A percentile compares a stretch with the other conserved stretches of the same genome.
phyloP scores from a whole-genome alignment of 345 rosid species.

The Syzygium jambos region DNA sequence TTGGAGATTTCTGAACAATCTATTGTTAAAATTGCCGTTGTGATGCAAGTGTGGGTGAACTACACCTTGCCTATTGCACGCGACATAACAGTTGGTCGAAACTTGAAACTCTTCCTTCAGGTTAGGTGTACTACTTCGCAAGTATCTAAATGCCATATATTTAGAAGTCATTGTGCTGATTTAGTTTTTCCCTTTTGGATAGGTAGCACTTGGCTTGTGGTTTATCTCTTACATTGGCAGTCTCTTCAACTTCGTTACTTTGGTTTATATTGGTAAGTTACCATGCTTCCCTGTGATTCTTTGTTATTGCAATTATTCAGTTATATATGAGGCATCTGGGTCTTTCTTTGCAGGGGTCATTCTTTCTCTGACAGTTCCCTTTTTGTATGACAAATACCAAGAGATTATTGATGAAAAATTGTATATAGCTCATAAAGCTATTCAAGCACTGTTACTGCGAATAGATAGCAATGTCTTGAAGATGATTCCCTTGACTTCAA shows the following conservation, averaged over 20 bases:
- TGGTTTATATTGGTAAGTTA: slow-evolving; percentile 71
- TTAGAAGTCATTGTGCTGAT: background rate
- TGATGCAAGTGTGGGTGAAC: slow-evolving; percentile 43
- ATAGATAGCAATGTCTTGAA: slow-evolving; percentile 36
- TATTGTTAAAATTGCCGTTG: slow-evolving; percentile 38
- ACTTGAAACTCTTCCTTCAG: slow-evolving; percentile 54
- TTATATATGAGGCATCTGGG: background rate
- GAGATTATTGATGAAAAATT: slow-evolving; percentile 57
- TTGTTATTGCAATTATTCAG: background rate
- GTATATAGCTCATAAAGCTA: slow-evolving; percentile 20
- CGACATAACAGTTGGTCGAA: slow-evolving; percentile 61
- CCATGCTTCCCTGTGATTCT: background rate
- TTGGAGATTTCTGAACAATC: slow-evolving; percentile 73
- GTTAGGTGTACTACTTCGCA: slow-evolving; percentile 13
- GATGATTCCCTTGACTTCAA: slow-evolving; percentile 39
- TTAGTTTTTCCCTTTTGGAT: background rate
- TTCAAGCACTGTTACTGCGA: slow-evolving; percentile 49
- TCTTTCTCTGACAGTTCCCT: slow-evolving; percentile 62
- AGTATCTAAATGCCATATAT: background rate
- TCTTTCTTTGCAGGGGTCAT: slow-evolving; percentile 43
- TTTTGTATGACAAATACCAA: slow-evolving; percentile 60
- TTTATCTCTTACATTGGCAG: slow-evolving; percentile 53
- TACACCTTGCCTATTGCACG: slow-evolving; percentile 40
- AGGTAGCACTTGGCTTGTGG: slow-evolving; percentile 59
- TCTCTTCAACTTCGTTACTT: slow-evolving; percentile 63